phyloP scores from a whole-genome alignment of 2,329 filamentous ascomycete genomes.

The Xylariaceae sp. region DNA sequence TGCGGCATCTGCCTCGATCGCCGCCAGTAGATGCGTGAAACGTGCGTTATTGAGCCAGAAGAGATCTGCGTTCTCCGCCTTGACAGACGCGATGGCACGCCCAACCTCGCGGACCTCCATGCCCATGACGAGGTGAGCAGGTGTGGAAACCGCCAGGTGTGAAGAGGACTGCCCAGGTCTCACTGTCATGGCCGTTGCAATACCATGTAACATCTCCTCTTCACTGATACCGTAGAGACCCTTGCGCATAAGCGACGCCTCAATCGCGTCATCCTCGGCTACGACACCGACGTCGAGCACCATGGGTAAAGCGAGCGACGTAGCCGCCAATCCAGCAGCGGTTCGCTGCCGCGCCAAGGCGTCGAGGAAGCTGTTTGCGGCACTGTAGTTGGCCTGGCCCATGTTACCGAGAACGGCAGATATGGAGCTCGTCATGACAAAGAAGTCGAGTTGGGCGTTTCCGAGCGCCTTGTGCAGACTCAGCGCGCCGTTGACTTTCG shows the following conservation, averaged over 20 bases:
- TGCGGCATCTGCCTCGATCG: conserved; percentile 17
- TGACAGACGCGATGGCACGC: conserved; percentile 12
- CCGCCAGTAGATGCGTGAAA: conserved; percentile 21
- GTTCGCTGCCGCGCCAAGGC: conserved; percentile 17
- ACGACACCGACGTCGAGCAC: conserved; percentile 24
- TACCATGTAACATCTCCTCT: conserved; percentile 24
- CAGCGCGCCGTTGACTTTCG: conserved; percentile 22
- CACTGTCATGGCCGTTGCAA: conserved; percentile 27
- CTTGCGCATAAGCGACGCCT: conserved; percentile 24
- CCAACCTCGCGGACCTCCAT: conserved; percentile 21
- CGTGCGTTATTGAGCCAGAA: conserved; percentile 30
- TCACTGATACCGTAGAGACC: conserved; percentile 33
- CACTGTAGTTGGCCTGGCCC: conserved; percentile 25
- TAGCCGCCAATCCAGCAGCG: conserved; percentile 6
- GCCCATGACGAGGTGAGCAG: conserved; percentile 18
- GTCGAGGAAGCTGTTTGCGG: conserved; percentile 24
- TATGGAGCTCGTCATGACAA: conserved; percentile 27
- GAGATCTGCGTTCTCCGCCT: conserved; percentile 14
- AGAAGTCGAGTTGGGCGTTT: conserved; percentile 22
- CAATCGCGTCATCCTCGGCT: conserved; percentile 21
- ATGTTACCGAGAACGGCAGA: conserved; percentile 22
- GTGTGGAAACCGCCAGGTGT: background rate
- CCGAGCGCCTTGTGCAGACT: conserved; percentile 19
- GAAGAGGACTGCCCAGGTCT: background rate
- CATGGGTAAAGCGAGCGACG: conserved; percentile 23